These are phyloP conservation scores for Exsudoporus frostii DNA, from an alignment of 768 basidiomycete genomes.

Conservation along the genomic window DNA sequence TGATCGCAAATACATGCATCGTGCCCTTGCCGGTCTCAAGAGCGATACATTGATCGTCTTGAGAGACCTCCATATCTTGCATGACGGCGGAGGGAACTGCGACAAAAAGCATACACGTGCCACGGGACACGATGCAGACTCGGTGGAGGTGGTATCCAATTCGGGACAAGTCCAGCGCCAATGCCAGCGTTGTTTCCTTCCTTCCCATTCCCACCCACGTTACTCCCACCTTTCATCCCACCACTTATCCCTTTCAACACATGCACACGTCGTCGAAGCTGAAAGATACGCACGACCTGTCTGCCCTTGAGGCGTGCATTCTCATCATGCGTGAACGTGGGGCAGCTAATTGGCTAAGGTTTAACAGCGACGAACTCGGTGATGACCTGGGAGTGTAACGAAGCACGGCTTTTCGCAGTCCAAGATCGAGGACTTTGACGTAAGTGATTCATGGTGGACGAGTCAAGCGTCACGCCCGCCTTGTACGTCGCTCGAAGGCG, in stretches of 20 bases:
- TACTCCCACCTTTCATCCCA: background rate
- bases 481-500: constrained; percentile 12
- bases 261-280: constrained; percentile 31
- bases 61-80: constrained; percentile 40
- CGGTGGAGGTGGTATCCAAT: background rate
- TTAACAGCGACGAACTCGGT: constrained; percentile 48
- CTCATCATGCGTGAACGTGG: constrained; percentile 53
- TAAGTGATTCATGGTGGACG: constrained; percentile 27
- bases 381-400: constrained; percentile 31
- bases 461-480: constrained; percentile 4
- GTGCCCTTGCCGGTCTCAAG: constrained; percentile 61
- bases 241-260: constrained; percentile 10
- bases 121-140: constrained; percentile 43
- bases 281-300: constrained; percentile 48
- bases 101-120: constrained; percentile 64
- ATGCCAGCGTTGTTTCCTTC: background rate
- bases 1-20: constrained; percentile 69
- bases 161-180: background rate
- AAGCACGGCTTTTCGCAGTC: constrained; percentile 15
- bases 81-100: constrained; percentile 67
- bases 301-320: constrained; percentile 50
- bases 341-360: constrained; percentile 43
- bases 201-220: background rate
- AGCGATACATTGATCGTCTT: constrained; percentile 68
- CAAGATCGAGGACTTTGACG: constrained; percentile 57